A percentile compares a stretch with the other conserved stretches of the same genome.
Evolutionary conservation across 176 grass and related monocot genomes (phyloP).

Genomic region (Musa troglodytarum): DNA sequence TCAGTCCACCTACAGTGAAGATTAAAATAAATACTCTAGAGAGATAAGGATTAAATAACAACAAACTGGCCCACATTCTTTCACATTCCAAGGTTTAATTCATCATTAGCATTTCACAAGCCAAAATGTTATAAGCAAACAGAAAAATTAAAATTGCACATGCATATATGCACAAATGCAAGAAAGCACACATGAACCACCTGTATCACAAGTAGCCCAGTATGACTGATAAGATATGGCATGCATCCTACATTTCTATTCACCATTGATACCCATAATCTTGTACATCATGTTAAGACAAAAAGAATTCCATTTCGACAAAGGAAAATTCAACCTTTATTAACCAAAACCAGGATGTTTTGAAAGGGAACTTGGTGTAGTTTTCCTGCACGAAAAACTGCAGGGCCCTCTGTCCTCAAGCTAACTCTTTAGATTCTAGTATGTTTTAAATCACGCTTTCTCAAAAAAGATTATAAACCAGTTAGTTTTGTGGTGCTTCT

Average conservation of each 20-base stretch:
- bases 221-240: not conserved
- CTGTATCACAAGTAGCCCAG: not conserved
- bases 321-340: too few species aligned
- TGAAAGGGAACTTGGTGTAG: not conserved
- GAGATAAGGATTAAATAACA: not conserved
- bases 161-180: not conserved
- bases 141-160: not conserved
- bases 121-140: not conserved
- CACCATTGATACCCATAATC: not conserved
- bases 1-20: conserved; percentile 19
- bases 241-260: not conserved
- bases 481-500: not conserved
- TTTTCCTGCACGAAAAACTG: not conserved
- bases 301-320: too few species aligned
- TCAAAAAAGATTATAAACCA: not conserved
- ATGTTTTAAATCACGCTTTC: not conserved
- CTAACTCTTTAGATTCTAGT: not conserved
- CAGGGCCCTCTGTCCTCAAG: not conserved
- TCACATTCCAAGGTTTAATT: not conserved
- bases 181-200: not conserved
- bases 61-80: not conserved
- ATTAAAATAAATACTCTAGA: not conserved
- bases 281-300: too few species aligned
- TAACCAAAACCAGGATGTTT: not conserved
- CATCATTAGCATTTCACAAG: not conserved